phyloP scores from a whole-genome alignment of 306 rosid genomes.

The Adenanthera pavonina region DNA sequence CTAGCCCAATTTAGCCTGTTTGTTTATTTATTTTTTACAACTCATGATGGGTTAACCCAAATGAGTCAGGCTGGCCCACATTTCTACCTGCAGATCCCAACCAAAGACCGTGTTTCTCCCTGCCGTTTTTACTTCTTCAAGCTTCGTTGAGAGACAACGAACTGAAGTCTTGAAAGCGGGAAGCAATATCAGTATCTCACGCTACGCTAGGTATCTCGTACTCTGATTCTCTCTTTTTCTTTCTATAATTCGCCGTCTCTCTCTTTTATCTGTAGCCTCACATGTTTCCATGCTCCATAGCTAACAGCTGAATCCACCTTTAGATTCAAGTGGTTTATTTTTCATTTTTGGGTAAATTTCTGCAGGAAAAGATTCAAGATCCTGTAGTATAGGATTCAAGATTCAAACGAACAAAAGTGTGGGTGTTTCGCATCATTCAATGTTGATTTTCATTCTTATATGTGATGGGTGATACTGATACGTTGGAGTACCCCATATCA shows the following conservation, averaged over 20 bases:
- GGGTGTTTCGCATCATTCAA: background rate
- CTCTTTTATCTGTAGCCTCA: background rate
- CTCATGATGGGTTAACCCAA: too few relatives aligned
- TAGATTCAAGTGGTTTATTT: background rate
- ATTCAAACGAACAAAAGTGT: background rate
- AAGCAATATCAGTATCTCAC: background rate
- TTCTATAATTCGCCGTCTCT: background rate
- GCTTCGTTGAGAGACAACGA: too few relatives aligned
- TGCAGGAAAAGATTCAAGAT: background rate
- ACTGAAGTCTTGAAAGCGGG: too few relatives aligned
- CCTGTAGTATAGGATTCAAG: too few relatives aligned
- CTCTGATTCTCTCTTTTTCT: background rate
- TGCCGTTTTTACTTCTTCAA: too few relatives aligned
- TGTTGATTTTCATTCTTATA: conserved; percentile 22
- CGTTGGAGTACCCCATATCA: conserved; percentile 43
- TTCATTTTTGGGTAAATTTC: background rate
- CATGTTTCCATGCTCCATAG: background rate
- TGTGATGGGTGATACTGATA: conserved; percentile 43
- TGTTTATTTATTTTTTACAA: too few relatives aligned
- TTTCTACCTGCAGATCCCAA: too few relatives aligned
- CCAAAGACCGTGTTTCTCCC: too few relatives aligned
- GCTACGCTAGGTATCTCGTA: background rate
- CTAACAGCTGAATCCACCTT: background rate
- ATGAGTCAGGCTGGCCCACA: too few relatives aligned
- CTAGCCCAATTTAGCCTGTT: too few relatives aligned